Base-by-base conservation (phyloP, 139 green algal species). In the Coelastrella sp. region DNA sequence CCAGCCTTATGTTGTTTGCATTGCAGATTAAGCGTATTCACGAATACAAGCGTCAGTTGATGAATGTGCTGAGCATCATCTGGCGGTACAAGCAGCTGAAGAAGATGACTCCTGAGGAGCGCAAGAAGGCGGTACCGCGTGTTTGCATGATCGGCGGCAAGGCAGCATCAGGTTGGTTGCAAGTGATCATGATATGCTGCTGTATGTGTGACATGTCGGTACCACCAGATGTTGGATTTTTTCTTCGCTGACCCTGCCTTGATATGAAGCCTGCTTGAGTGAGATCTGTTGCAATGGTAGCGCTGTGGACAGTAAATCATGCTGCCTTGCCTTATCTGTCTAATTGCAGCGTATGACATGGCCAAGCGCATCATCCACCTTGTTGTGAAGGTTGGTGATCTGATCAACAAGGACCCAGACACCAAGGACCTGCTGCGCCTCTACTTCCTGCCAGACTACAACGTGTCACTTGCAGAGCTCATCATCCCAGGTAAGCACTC, bases 361-460 rank as follows among this genome's bases (percentile, higher is more conserved):
- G 98, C 98, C 81, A 99, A 99, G 94, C 92, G 95, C 79, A 99
- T 99, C 89, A 98, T 99, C 90, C 98, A 97, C 86, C 94, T 99
- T 23, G 92, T 98, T 45, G 95, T 81, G 77, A 92, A 93, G 2
- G 97, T 99, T 23, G 95, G 94, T 50, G 92, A 96, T n/a, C 91
- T 91, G 50, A 93, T 98, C 83, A 99, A 98, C 91, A 89, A 91
- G 35, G 95, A 98, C 90, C 92, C 91, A 9, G 97, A 97, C 11
- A 92, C 90, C 50, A 79, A 85, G 50, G 89, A 95, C 85, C 64
- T 88, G n/a, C 90, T 95, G 79, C 86, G 86, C 59, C 79, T 93
- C 66, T 94, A 93, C 79, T 99, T 99, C 93, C 84, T 99, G 72
- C 96, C 97, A 19, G 98, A 99, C 95, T 99, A 99, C 95, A 99